Evolutionary conservation across 305 asterid genomes (phyloP).

Genomic region (Plantago lanceolata): DNA sequence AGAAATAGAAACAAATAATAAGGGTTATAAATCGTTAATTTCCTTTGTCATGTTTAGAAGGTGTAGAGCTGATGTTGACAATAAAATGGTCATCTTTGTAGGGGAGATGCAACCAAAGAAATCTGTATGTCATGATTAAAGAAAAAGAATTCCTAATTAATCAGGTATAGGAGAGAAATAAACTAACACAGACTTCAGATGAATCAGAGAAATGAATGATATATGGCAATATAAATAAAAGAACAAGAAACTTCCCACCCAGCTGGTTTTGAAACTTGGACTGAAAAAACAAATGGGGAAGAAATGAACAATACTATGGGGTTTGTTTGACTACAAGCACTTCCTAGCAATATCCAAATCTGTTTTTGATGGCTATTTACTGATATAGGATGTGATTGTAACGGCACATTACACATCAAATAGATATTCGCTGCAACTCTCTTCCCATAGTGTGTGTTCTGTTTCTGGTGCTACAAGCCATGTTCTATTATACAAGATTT

Average conservation of each 20-base stretch:
- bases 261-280: too few relatives aligned
- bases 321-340: not conserved
- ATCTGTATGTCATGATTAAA: not conserved
- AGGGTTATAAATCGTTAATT: not conserved
- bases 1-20: constrained; percentile 21
- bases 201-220: not conserved
- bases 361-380: not conserved
- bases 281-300: too few relatives aligned
- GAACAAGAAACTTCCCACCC: too few relatives aligned
- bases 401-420: not conserved
- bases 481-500: not conserved
- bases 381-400: not conserved
- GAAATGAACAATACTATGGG: not conserved
- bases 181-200: not conserved
- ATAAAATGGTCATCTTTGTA: too few relatives aligned
- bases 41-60: not conserved
- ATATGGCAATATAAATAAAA: too few relatives aligned
- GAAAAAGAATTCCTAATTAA: too few relatives aligned
- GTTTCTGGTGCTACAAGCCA: not conserved
- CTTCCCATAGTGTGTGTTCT: not conserved
- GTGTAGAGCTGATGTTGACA: not conserved
- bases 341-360: not conserved
- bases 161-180: too few relatives aligned
- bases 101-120: not conserved
- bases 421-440: not conserved